Percentiles rank a stretch among this genome's conserved stretches.
Conservation (phyloP, 495 filamentous ascomycete genomes). For the Penicillium robsamsonii region DNA sequence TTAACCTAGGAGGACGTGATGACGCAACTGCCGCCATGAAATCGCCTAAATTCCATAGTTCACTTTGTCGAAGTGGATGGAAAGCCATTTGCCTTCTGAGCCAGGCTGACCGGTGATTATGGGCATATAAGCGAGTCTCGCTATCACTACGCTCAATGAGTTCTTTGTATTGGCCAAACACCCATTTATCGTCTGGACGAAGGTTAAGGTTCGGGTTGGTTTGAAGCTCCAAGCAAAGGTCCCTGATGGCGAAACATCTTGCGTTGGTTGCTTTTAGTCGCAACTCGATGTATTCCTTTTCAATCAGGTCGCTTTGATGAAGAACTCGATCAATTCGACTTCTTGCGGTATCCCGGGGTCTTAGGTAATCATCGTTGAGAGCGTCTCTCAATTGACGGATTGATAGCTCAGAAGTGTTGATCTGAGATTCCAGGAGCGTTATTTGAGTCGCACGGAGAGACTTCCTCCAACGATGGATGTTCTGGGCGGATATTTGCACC, state of each 20-base stretch:
- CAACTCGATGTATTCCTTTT: background rate
- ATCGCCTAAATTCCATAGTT: background rate
- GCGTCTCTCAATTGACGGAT: background rate
- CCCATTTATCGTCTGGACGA: background rate
- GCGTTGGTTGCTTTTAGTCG: background rate
- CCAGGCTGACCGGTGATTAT: background rate
- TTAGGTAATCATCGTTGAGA: conserved; percentile 15
- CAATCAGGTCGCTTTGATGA: background rate
- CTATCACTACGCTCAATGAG: background rate
- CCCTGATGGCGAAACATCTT: background rate
- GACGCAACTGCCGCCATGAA: background rate
- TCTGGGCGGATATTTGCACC: background rate
- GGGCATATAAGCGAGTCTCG: background rate
- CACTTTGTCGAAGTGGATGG: background rate
- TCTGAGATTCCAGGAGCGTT: background rate
- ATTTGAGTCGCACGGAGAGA: background rate
- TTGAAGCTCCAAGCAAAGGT: background rate
- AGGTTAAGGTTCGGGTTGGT: background rate
- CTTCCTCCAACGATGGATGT: background rate
- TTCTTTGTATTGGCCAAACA: background rate
- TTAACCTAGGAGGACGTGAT: background rate
- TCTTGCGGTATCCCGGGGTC: conserved; percentile 24
- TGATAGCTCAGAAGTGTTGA: background rate
- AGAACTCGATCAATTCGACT: conserved; percentile 2
- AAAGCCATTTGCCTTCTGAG: background rate